phyloP scores from a whole-genome alignment of 1,284 basidiomycete genomes.

The Heterobasidion occidentale region DNA sequence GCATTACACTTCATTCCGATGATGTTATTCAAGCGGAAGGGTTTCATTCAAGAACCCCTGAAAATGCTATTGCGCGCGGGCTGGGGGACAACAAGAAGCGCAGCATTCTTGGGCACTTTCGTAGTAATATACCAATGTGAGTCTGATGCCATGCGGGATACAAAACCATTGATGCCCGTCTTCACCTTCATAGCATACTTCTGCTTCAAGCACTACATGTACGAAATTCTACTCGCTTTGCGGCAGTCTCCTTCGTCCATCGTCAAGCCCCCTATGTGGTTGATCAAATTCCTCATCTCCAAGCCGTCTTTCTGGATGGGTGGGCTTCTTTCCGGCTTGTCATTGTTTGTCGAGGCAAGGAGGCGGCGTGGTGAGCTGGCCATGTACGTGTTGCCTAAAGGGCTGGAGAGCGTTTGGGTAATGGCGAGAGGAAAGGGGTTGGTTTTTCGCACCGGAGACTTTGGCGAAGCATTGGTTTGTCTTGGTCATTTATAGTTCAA shows the following conservation, averaged over 20 bases:
- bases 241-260: slow-evolving; percentile 7
- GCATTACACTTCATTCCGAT: slow-evolving; percentile 88
- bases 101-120: slow-evolving; percentile 84
- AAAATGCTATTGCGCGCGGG: slow-evolving; percentile 58
- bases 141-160: slow-evolving; percentile 14
- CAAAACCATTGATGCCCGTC: background rate
- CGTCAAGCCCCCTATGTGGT: slow-evolving; percentile 10
- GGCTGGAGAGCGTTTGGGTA: slow-evolving; percentile 82
- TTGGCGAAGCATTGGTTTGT: slow-evolving; percentile 60
- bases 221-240: slow-evolving; percentile 35
- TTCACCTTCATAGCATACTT: slow-evolving; percentile 46
- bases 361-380: slow-evolving; percentile 78
- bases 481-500: background rate
- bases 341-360: slow-evolving; percentile 85
- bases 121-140: slow-evolving; percentile 81
- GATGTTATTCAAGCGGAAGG: slow-evolving; percentile 65
- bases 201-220: slow-evolving; percentile 66
- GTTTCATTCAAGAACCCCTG: slow-evolving; percentile 54
- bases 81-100: slow-evolving; percentile 77
- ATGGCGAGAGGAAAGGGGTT: slow-evolving; percentile 70
- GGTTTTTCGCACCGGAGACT: slow-evolving; percentile 68
- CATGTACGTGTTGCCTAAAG: slow-evolving; percentile 95
- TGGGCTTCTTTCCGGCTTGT: slow-evolving; percentile 72
- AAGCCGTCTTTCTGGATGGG: slow-evolving; percentile 71
- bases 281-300: slow-evolving; percentile 52